Conservation (phyloP, 768 basidiomycete genomes). For the Amanita fuliginea region DNA sequence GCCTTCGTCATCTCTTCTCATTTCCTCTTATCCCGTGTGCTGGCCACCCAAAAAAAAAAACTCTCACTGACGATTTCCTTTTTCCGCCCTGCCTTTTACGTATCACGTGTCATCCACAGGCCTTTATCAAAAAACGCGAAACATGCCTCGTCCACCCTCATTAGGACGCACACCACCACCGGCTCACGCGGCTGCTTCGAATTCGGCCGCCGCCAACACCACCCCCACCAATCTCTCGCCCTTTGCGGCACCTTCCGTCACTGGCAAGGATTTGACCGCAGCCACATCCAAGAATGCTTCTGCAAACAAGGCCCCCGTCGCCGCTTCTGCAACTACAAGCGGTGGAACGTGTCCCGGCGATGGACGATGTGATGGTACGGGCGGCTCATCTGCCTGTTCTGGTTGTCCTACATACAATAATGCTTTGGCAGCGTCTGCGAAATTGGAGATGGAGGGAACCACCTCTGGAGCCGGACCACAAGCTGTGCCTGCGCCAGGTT, state of each 20-base stretch:
- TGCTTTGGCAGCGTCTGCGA: slow-evolving; percentile 36
- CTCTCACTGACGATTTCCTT: slow-evolving; percentile 11
- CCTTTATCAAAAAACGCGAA: slow-evolving; percentile 77
- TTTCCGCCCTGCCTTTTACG: background rate
- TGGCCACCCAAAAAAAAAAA: slow-evolving; percentile 10
- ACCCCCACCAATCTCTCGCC: slow-evolving; percentile 21
- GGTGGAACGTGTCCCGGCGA: slow-evolving; percentile 94
- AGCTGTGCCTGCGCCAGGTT: slow-evolving; percentile 7
- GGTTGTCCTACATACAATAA: slow-evolving; percentile 99
- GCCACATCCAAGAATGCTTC: slow-evolving; percentile 10
- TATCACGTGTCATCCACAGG: slow-evolving; percentile 30
- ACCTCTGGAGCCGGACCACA: slow-evolving; percentile 14
- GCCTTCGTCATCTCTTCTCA: slow-evolving; percentile 8
- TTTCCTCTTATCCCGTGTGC: slow-evolving; percentile 16
- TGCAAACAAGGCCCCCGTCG: slow-evolving; percentile 4
- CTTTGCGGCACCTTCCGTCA: slow-evolving; percentile 15
- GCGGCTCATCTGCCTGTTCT: slow-evolving; percentile 84
- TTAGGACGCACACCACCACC: slow-evolving; percentile 33
- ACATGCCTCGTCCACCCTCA: slow-evolving; percentile 60
- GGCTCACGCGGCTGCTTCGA: slow-evolving; percentile 11
- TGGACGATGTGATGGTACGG: slow-evolving; percentile 95
- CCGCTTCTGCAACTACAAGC: slow-evolving; percentile 7
- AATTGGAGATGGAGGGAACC: slow-evolving; percentile 27
- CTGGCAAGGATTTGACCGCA: slow-evolving; percentile 13
- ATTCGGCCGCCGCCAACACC: slow-evolving; percentile 12